Percentiles rank a stretch among this genome's conserved stretches.
phyloP scores from a whole-genome alignment of 352 stramenopile genomes.

The Phytophthora pluvialis region DNA sequence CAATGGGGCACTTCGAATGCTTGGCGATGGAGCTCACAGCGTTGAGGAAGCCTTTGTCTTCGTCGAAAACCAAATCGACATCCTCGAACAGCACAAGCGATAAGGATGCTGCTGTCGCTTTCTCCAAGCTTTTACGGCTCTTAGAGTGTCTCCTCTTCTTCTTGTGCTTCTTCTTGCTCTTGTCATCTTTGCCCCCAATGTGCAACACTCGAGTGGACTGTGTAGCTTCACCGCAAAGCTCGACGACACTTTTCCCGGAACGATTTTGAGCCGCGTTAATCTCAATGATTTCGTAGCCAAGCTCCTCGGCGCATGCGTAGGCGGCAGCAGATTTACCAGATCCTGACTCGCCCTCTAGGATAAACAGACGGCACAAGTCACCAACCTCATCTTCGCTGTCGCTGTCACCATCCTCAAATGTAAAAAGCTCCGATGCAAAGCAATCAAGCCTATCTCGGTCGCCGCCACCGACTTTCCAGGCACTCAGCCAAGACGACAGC shows the following conservation, averaged over 20 bases:
- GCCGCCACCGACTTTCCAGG: slow-evolving; percentile 70
- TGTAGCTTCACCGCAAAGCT: slow-evolving; percentile 84
- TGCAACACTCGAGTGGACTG: slow-evolving; percentile 83
- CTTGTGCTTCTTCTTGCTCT: slow-evolving; percentile 55
- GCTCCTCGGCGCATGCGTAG: slow-evolving; percentile 79
- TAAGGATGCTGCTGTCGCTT: slow-evolving; percentile 48
- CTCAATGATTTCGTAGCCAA: slow-evolving; percentile 86
- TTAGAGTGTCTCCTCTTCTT: slow-evolving; percentile 45
- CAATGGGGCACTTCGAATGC: slow-evolving; percentile 81
- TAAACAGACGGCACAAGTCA: slow-evolving; percentile 71
- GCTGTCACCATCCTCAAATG: slow-evolving; percentile 65
- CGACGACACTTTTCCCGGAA: slow-evolving; percentile 69
- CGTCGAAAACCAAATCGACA: slow-evolving; percentile 81
- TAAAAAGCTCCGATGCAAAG: slow-evolving; percentile 71
- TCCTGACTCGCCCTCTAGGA: slow-evolving; percentile 75
- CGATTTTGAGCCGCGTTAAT: slow-evolving; percentile 85
- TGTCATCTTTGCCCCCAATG: slow-evolving; percentile 43
- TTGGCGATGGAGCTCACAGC: slow-evolving; percentile 81
- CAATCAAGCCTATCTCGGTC: slow-evolving; percentile 51
- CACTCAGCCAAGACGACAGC: slow-evolving; percentile 74
- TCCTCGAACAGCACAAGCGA: slow-evolving; percentile 89
- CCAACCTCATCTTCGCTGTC: slow-evolving; percentile 63
- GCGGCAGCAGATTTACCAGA: slow-evolving; percentile 82
- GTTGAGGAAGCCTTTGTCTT: slow-evolving; percentile 81
- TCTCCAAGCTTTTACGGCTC: slow-evolving; percentile 47